These are phyloP conservation scores for Penicillium sp. DNA, from an alignment of 2,329 filamentous ascomycete genomes.

Conservation along the genomic window DNA sequence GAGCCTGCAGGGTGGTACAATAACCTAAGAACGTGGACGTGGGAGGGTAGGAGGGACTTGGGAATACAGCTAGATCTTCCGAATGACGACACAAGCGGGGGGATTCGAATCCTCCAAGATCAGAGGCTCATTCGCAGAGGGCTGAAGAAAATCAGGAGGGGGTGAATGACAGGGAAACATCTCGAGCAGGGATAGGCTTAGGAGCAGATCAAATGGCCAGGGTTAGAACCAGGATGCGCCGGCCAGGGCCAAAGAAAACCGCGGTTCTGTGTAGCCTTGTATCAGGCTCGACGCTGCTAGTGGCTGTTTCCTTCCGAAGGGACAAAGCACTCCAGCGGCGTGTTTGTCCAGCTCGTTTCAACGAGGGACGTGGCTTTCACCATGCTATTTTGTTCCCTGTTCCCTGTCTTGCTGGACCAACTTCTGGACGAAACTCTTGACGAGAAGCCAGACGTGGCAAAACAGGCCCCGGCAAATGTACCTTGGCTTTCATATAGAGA, in stretches of 20 bases:
- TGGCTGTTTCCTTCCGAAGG: slow-evolving; percentile 27
- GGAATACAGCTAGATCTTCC: slow-evolving; percentile 22
- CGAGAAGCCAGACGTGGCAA: neutral
- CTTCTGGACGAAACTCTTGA: neutral
- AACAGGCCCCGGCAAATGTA: neutral
- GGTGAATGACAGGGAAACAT: slow-evolving; percentile 16
- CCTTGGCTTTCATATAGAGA: neutral
- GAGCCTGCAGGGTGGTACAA: slow-evolving; percentile 21
- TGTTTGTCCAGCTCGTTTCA: slow-evolving; percentile 11
- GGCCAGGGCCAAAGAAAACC: slow-evolving; percentile 24
- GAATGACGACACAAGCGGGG: slow-evolving; percentile 24
- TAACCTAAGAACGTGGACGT: slow-evolving; percentile 25
- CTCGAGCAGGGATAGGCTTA: slow-evolving; percentile 27
- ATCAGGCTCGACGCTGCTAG: slow-evolving; percentile 13
- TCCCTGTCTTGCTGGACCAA: slow-evolving; percentile 1
- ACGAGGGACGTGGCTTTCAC: slow-evolving; percentile 14
- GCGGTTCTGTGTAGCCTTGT: slow-evolving; percentile 27
- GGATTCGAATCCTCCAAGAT: slow-evolving; percentile 16
- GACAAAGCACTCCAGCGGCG: slow-evolving; percentile 18
- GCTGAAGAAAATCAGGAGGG: slow-evolving; percentile 5
- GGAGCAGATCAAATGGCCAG: slow-evolving; percentile 23
- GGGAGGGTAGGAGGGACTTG: slow-evolving; percentile 12
- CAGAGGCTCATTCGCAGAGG: slow-evolving; percentile 10
- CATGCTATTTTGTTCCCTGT: slow-evolving; percentile 1
- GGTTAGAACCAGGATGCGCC: slow-evolving; percentile 23